Evolutionary conservation across 164 flowering plant species (phyloP), one percentile per base, ranked within the genome.

Genomic region (Sextonia rubra): DNA sequence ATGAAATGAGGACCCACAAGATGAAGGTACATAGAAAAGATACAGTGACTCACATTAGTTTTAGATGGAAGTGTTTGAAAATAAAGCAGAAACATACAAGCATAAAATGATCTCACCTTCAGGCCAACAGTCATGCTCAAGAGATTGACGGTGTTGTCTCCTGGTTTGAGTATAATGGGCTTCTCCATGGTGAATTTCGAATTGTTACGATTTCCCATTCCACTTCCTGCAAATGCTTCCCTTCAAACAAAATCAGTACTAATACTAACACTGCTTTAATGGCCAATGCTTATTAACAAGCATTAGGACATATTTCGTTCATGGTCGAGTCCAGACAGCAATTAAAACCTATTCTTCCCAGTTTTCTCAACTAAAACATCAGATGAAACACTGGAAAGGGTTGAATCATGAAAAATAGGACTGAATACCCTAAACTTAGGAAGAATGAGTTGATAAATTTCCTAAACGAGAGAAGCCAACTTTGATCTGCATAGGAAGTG

Each of bases 131-230:
- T 52, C 58, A 52, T 14, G 58, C 58, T 96, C 76, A 96, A 78
- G 71, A 93, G 90, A 81, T 90, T 97, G 23, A 96, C 84, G 65
- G 80, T 86, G 81, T 92, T 91, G 73, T 82, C 84, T 69, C 97
- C 97, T 15, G 81, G 73, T 14, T 27, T 60, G 58, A 52, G 58
- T 52, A 18, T 52, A 2, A 52, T 52, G 17, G 58, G 20, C 58
- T 52, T 52, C 58, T 52, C 58, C 58, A 52, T 0, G 58, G 18
- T 52, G 18, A 52, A 14, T 4, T 52, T 52, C 12, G 58, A 17
- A 52, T 52, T 52, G 58, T 12, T 52, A 52, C 0, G 12, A 18
- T 52, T 12, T 52, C 58, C 58, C 58, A 14, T 52, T 52, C 58
- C 58, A 18, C n/a, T 52, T 17, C n/a, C 58, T 52, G 12, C 58